Evolutionary conservation across 2,329 filamentous ascomycete genomes (phyloP), one percentile per base, ranked within the genome.

Genomic region (Pseudocercospora crystallina): DNA sequence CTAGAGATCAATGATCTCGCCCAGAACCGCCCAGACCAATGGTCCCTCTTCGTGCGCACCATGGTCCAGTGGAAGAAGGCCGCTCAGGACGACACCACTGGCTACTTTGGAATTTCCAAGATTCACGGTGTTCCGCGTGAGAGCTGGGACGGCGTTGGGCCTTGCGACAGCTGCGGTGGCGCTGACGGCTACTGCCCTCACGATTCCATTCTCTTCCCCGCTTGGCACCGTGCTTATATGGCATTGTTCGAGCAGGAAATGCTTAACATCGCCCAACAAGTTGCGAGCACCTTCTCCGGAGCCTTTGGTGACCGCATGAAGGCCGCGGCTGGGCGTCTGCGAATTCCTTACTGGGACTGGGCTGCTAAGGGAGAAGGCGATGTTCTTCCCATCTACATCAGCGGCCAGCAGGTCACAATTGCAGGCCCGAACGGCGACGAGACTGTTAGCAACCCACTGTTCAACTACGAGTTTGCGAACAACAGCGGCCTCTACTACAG

Each of bases 321-420:
- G 32, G 51, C 42, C 8, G 66, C 65, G 12, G 60, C 60, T 3
- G 41, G 56, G 13, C 58, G 52, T 11, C 55, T 68, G 35, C 56
- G 62, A 30, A 54, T 57, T 20, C 61, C 62, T 5, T 65, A 59
- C 57, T 65, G 60, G 60, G 62, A 65, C 43, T 65, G 61, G 62
- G 60, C 60, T 14, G 54, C 56, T n/a, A 49, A 26, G 12, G 59
- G 61, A 26, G 43, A 57, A 14, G 45, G 45, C n/a, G 49, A 58
- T 8, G 49, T 44, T 13, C 45, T 69, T 4, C 66, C 66, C 1
- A 30, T 43, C 5, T 41, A 60, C 38, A 45, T 69, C 13, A 62
- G 32, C 42, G 49, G 53, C 31, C 55, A 49, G 34, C 43, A 55
- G 20, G 54, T 68, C 40, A 61, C 54, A 1, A 54, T 69, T 31